Evolutionary conservation across 2,329 filamentous ascomycete species (phyloP).

Genomic region (Aotearoamyces nothofagi): DNA sequence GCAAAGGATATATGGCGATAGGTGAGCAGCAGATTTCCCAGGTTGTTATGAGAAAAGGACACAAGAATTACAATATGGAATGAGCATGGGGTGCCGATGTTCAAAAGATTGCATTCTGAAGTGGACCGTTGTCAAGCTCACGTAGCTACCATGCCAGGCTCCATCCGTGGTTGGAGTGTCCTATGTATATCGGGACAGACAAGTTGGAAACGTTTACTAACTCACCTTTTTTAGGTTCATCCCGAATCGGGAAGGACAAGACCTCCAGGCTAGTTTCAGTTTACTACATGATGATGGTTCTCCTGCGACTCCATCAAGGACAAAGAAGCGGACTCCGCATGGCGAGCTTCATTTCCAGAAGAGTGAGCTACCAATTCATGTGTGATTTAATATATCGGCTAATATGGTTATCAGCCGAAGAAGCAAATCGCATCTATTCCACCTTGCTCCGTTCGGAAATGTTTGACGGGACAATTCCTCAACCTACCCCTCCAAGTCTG

Average conservation of each 20-base stretch:
- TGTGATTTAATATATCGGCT: not conserved
- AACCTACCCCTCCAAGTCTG: constrained; percentile 49
- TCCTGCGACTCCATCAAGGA: constrained; percentile 75
- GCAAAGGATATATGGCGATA: constrained; percentile 48
- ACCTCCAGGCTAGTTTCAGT: constrained; percentile 85
- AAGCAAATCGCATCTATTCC: constrained; percentile 89
- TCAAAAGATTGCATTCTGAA: no score
- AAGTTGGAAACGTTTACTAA: no score
- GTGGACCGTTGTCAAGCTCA: no score
- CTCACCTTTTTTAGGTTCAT: constrained; percentile 57
- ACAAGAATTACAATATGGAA: no score
- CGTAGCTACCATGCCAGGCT: no score
- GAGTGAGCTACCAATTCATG: constrained; percentile 40
- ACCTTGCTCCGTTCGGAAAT: constrained; percentile 78
- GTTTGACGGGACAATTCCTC: constrained; percentile 81
- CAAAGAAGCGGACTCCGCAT: constrained; percentile 72
- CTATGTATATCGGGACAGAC: no score
- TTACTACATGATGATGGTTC: constrained; percentile 86
- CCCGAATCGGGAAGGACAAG: constrained; percentile 82
- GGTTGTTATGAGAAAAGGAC: no score
- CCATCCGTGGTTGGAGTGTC: no score
- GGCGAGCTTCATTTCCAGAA: constrained; percentile 90
- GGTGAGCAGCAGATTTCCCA: no score
- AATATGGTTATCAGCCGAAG: constrained; percentile 45
- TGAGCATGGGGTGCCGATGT: no score